These are phyloP conservation scores for Zanthoxylum bungeanum DNA, from an alignment of 345 rosid species.

Conservation along the genomic window DNA sequence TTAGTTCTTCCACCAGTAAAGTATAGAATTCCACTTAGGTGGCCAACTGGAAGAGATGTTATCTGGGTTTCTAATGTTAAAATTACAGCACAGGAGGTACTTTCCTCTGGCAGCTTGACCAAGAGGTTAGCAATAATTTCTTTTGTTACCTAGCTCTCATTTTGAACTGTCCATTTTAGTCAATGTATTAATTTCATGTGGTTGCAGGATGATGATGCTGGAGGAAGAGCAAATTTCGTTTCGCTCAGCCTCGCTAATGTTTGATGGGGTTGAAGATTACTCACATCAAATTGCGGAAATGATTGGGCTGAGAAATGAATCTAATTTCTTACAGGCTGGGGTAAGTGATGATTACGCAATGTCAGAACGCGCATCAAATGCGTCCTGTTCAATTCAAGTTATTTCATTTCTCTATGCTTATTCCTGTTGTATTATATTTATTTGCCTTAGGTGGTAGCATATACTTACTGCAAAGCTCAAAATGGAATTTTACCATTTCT, in stretches of 20 bases:
- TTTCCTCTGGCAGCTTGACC: slow-evolving; percentile 92
- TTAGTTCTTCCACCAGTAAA: slow-evolving; percentile 66
- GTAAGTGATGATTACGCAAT: slow-evolving; percentile 39
- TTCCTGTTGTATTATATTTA: neutral
- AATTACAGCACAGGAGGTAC: slow-evolving; percentile 87
- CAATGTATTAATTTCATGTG: slow-evolving; percentile 16
- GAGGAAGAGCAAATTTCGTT: slow-evolving; percentile 96
- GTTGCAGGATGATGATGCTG: slow-evolving; percentile 92
- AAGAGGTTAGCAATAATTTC: slow-evolving; percentile 57
- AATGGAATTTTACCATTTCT: neutral
- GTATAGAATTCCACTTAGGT: slow-evolving; percentile 86
- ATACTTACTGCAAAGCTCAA: neutral
- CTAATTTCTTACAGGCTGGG: slow-evolving; percentile 83
- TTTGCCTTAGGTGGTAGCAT: neutral
- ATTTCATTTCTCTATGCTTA: neutral
- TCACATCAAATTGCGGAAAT: slow-evolving; percentile 97
- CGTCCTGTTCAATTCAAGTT: neutral
- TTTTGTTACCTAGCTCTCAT: neutral
- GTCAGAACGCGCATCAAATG: neutral
- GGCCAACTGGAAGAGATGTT: slow-evolving; percentile 96
- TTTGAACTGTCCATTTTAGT: slow-evolving; percentile 2
- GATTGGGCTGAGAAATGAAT: slow-evolving; percentile 86
- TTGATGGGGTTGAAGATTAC: slow-evolving; percentile 95
- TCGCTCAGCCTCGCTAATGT: slow-evolving; percentile 81
- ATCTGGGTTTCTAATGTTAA: slow-evolving; percentile 88